Evolutionary conservation across 1,284 basidiomycete genomes (phyloP).

Genomic region (Prillingera fragicola): DNA sequence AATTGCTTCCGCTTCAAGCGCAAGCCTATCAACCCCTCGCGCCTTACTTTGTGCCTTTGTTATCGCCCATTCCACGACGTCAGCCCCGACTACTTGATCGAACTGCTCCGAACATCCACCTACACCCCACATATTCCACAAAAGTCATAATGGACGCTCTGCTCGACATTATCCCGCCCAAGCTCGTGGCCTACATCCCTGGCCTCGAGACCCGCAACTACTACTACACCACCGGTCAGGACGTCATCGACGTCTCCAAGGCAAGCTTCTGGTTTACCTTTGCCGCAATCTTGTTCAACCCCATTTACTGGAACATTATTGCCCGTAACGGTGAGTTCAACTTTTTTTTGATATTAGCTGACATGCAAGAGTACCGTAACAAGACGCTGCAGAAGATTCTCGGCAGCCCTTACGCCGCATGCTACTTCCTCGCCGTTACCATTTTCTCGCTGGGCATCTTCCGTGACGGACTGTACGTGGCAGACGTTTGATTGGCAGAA

Average conservation of each 20-base stretch:
- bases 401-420: slow-evolving; percentile 67
- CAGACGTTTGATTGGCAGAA: not conserved
- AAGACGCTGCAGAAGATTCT: slow-evolving; percentile 78
- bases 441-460: slow-evolving; percentile 83
- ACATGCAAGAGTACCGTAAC: slow-evolving; percentile 68
- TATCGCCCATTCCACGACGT: too few relatives aligned
- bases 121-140: not conserved
- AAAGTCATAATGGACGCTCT: slow-evolving; percentile 10
- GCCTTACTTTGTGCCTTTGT: too few relatives aligned
- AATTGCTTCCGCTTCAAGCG: too few relatives aligned
- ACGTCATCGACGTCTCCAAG: slow-evolving; percentile 56
- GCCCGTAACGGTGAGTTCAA: slow-evolving; percentile 73
- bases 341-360: not conserved
- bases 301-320: slow-evolving; percentile 90
- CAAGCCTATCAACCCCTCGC: too few relatives aligned
- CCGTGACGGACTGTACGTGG: slow-evolving; percentile 73
- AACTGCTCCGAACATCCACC: too few relatives aligned
- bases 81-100: too few relatives aligned
- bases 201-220: slow-evolving; percentile 19
- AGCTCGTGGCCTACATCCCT: slow-evolving; percentile 13
- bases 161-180: slow-evolving; percentile 18
- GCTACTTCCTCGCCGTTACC: slow-evolving; percentile 82
- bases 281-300: slow-evolving; percentile 74
- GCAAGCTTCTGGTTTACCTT: slow-evolving; percentile 62
- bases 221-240: slow-evolving; percentile 23